Base-by-base conservation (phyloP, 2,329 filamentous ascomycete species). In the Colletotrichum cuscutae region DNA sequence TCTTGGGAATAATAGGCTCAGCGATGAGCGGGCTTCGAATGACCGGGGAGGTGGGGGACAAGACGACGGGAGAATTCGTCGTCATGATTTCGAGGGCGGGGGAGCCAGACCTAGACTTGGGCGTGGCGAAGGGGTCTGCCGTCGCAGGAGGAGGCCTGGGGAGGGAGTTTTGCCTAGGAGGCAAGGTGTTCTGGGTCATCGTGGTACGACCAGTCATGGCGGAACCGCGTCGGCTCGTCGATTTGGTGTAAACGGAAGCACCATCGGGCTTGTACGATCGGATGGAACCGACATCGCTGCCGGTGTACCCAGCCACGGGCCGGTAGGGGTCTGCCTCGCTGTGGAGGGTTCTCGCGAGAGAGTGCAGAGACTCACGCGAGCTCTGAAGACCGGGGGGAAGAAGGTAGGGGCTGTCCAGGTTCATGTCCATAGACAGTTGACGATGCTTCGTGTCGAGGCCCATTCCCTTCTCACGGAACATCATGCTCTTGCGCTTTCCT, bases 321-420 rank as follows among this genome's bases (percentile, higher is more conserved):
- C 94, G 91, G 83, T 98, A 98, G 46, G 95, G 96, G 81, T 98
- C 96, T 77, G 97, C 93, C 66, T 92, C 89, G 76, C 91, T 89
- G 69, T 91, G 88, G 58, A 96, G 88, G 2, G 92, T 93, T 66
- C 93, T 91, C 30, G 95, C 94, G 76, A 98, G 86, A 3, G 95
- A 97, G 81, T 95, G 92, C 75, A 98, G 87, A 5, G 96, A 98
- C 76, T 98, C 95, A 57, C 91, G 90, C 1, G 96, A 98, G 78
- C 90, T 88, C 54, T 97, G 91, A 24, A 96, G 80, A 67, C 90
- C 91, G 1, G 94, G 94, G 5, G 97, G 95, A n/a, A 98, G 88
- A n/a, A 99, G 89, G 81, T 98, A 99, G 2, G 97, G 97, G 77
- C 92, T 97, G 42, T 90, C 90, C 60, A 95, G 87, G 79, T 93